These are phyloP conservation scores for Lentinula guzmanii DNA, from an alignment of 768 basidiomycete species.

Conservation along the genomic window DNA sequence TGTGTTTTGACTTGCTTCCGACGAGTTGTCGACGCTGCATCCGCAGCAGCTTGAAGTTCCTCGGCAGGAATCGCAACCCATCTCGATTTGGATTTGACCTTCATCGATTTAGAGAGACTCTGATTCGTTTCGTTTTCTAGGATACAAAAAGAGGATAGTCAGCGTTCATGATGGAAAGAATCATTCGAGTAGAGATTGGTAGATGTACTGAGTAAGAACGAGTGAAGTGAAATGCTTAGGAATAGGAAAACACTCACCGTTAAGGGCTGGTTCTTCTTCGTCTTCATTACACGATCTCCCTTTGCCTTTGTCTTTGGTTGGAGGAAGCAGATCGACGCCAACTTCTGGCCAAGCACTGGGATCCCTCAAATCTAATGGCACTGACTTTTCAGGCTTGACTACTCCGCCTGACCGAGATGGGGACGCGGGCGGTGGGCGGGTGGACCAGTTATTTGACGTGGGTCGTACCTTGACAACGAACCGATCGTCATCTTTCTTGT, in stretches of 20 bases:
- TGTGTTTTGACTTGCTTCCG: background rate
- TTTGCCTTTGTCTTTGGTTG: background rate
- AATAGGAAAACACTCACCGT: background rate
- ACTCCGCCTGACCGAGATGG: background rate
- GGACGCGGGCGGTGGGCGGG: background rate
- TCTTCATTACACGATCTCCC: background rate
- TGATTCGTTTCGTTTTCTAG: background rate
- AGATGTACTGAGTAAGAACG: background rate
- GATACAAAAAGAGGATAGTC: background rate
- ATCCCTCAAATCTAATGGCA: background rate
- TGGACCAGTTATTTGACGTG: background rate
- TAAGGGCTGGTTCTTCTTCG: background rate
- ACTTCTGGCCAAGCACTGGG: conserved; percentile 2
- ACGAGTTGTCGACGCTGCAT: background rate
- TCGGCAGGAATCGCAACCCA: conserved; percentile 5
- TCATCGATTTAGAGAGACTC: background rate
- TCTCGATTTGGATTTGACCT: conserved; percentile 2
- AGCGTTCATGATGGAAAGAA: background rate
- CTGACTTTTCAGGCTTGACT: background rate
- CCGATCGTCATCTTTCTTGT: background rate
- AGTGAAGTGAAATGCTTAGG: background rate
- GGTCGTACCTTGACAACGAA: background rate
- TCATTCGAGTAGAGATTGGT: background rate
- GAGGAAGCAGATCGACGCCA: background rate
- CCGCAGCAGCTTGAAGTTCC: conserved; percentile 3